phyloP scores from a whole-genome alignment of 768 basidiomycete species.

The Lactarius psammicola region DNA sequence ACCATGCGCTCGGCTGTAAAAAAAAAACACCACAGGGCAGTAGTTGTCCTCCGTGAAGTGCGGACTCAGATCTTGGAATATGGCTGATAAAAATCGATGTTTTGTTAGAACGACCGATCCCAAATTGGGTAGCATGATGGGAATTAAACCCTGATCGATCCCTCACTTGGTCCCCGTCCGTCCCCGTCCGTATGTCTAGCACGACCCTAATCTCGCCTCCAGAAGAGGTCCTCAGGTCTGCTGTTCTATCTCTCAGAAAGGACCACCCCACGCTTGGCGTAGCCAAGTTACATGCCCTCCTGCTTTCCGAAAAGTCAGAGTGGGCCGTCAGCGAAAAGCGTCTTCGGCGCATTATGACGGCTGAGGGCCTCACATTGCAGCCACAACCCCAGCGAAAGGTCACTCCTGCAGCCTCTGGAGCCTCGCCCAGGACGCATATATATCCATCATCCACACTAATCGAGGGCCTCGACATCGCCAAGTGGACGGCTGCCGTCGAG shows the following conservation, averaged over 20 bases:
- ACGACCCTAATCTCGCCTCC: slow-evolving; percentile 38
- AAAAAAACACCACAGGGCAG: too few relatives aligned
- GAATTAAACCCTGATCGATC: neutral
- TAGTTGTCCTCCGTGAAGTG: too few relatives aligned
- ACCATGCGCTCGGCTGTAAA: too few relatives aligned
- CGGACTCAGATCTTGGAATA: too few relatives aligned
- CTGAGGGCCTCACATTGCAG: slow-evolving; percentile 47
- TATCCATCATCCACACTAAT: slow-evolving; percentile 67
- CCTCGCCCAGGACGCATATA: slow-evolving; percentile 41
- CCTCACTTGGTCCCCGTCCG: neutral
- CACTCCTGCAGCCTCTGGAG: slow-evolving; percentile 59
- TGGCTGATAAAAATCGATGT: too few relatives aligned
- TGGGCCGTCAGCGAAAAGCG: slow-evolving; percentile 88
- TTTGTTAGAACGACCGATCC: neutral
- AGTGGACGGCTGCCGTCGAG: slow-evolving; percentile 58
- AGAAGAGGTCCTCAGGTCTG: slow-evolving; percentile 61
- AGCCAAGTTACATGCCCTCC: slow-evolving; percentile 61
- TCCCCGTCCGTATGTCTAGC: neutral
- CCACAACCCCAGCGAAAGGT: slow-evolving; percentile 18
- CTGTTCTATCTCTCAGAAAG: slow-evolving; percentile 53
- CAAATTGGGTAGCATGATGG: neutral
- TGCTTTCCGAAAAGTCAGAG: slow-evolving; percentile 56
- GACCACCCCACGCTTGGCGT: slow-evolving; percentile 67
- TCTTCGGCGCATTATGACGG: slow-evolving; percentile 66
- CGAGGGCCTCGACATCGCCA: slow-evolving; percentile 56